phyloP scores from a whole-genome alignment of 306 rosid species.

The Cotoneaster glaucophyllus region DNA sequence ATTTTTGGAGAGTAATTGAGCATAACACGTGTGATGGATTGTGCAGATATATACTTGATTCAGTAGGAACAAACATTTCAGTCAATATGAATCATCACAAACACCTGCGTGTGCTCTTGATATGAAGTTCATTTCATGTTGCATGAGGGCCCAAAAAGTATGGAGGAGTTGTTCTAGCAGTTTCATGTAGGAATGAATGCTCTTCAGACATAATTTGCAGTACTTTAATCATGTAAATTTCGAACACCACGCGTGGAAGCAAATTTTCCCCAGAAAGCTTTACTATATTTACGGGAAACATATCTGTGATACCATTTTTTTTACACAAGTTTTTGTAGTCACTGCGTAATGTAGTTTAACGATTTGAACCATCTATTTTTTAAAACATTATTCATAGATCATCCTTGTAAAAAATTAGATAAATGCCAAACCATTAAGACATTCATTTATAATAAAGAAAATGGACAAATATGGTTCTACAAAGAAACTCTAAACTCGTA shows the following conservation, averaged over 20 bases:
- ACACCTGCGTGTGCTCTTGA: conserved; percentile 5
- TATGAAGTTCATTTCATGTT: conserved; percentile 1
- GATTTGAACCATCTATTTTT: too few species aligned
- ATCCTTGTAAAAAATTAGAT: too few species aligned
- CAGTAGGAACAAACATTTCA: conserved; percentile 1
- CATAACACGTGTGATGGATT: conserved; percentile 9
- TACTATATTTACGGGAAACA: too few species aligned
- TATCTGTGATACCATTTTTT: too few species aligned
- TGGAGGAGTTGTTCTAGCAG: not conserved
- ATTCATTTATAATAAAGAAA: too few species aligned
- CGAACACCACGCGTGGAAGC: conserved; percentile 3
- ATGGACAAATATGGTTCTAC: too few species aligned
- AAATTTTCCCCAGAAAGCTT: not conserved
- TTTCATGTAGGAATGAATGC: not conserved
- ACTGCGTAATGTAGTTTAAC: too few species aligned
- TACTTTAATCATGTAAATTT: conserved; percentile 9
- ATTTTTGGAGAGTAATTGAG: not conserved
- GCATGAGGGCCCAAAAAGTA: conserved; percentile 5
- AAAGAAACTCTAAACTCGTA: too few species aligned
- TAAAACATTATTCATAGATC: too few species aligned
- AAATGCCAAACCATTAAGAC: too few species aligned
- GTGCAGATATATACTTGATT: not conserved
- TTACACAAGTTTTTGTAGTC: too few species aligned
- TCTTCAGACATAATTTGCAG: conserved; percentile 7
- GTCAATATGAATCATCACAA: conserved; percentile 4